Evolutionary conservation across 768 basidiomycete genomes (phyloP), one percentile per base, ranked within the genome.

Genomic region (Leccinum longicurvipes): DNA sequence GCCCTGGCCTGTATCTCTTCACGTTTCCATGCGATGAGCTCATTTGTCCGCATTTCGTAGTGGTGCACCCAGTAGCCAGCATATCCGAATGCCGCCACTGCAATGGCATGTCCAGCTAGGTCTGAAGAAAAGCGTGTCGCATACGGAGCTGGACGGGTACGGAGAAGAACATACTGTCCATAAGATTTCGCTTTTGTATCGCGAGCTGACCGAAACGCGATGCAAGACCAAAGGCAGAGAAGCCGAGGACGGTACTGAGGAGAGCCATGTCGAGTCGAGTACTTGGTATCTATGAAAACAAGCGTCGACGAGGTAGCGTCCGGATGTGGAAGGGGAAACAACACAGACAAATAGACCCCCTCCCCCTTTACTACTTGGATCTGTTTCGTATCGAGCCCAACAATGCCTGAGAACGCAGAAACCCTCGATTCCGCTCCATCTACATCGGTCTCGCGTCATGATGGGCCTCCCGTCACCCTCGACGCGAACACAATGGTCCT

Each of bases 121-220:
- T 93, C 91, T 93, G 64, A 50, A 48, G 39, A 23, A 50, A 51
- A 12, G 50, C 27, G n/a, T 28, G 31, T 57, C 31, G 29, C 12
- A 23, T 27, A 19, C 25, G 14, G 4, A 39, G 45, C 14, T 21
- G 11, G 24, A 42, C 3, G 29, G 17, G n/a, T 41, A 41, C 9
- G 28, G 10, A 32, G 14, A 34, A 53, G 53, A 21, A 82, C 92
- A 70, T 67, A 95, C 93, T 91, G 46, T 84, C 80, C 72, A 89
- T 82, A 57, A 94, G 79, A 67, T 85, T 84, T 65, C 88, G 79
- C 68, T 80, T 85, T 72, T 92, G 87, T 65, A 97, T 88, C 52
- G 87, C 88, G 23, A 97, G 84, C 74, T 95, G 93, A 63, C 90
- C 91, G 57, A 93, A 77, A 56, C 94, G 81, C 19, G 87, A 85